Conservation (phyloP, 768 basidiomycete species). For the Tephrocybe rancida region DNA sequence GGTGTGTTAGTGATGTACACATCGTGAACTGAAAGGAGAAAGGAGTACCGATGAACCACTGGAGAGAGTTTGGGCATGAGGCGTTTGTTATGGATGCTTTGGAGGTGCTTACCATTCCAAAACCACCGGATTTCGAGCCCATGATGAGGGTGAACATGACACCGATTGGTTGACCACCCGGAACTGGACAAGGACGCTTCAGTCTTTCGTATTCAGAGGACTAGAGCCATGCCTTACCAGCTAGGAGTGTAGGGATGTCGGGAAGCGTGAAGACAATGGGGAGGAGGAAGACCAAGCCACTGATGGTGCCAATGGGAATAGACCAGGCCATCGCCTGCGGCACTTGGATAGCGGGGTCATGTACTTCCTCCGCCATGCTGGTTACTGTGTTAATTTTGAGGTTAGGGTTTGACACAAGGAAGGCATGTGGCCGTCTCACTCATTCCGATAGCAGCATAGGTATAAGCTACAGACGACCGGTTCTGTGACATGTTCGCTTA, state of each 20-base stretch:
- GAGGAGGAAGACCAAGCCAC: constrained; percentile 57
- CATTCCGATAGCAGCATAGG: constrained; percentile 64
- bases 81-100: neutral
- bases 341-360: constrained; percentile 54
- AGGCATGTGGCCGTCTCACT: constrained; percentile 32
- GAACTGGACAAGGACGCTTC: constrained; percentile 32
- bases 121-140: constrained; percentile 62
- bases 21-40: neutral
- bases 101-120: constrained; percentile 49
- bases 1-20: constrained; percentile 3
- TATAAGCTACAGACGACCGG: constrained; percentile 41
- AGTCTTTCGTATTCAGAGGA: constrained; percentile 5
- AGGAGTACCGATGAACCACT: constrained; percentile 45
- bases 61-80: neutral
- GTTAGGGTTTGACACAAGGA: neutral
- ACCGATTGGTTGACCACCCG: constrained; percentile 64
- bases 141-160: constrained; percentile 64
- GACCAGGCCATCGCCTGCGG: constrained; percentile 58
- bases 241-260: constrained; percentile 52
- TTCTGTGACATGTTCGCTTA: neutral
- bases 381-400: constrained; percentile 39
- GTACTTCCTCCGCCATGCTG: constrained; percentile 71
- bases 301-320: constrained; percentile 52
- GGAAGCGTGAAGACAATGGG: constrained; percentile 70
- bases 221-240: constrained; percentile 32